These are phyloP conservation scores for Verruconis gallopava DNA, from an alignment of 2,329 filamentous ascomycete genomes.

Conservation along the genomic window DNA sequence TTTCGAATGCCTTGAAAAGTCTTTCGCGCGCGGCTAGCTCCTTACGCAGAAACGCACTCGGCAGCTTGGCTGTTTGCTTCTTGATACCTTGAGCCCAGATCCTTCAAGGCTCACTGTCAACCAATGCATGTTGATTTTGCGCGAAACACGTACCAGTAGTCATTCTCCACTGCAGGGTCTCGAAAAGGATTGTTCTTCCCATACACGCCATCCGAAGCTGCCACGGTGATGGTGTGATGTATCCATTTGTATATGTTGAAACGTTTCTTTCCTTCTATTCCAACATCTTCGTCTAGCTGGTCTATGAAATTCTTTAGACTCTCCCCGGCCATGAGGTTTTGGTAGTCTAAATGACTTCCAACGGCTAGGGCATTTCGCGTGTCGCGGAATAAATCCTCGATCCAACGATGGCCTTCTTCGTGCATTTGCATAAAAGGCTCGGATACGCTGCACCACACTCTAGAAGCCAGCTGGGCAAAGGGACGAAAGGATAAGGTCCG, in stretches of 20 bases:
- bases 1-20: slow-evolving; percentile 3
- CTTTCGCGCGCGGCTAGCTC: background rate
- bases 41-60: background rate
- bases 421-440: background rate
- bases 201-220: slow-evolving; percentile 1
- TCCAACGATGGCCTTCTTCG: background rate
- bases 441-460: too few species aligned
- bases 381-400: background rate
- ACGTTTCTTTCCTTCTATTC: background rate
- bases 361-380: background rate
- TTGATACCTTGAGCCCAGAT: background rate
- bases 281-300: background rate
- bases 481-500: slow-evolving; percentile 3
- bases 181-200: slow-evolving; percentile 3
- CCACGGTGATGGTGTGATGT: slow-evolving; percentile 1
- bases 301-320: background rate
- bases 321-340: background rate
- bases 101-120: background rate
- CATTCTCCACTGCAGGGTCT: slow-evolving; percentile 1
- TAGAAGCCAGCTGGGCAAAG: background rate
- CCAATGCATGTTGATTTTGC: background rate
- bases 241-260: slow-evolving; percentile 1
- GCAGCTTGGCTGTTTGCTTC: background rate
- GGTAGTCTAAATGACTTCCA: background rate
- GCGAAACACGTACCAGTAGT: background rate